Evolutionary conservation across 2,329 filamentous ascomycete species (phyloP).

Genomic region (Phaeophleospora eucalypticola): DNA sequence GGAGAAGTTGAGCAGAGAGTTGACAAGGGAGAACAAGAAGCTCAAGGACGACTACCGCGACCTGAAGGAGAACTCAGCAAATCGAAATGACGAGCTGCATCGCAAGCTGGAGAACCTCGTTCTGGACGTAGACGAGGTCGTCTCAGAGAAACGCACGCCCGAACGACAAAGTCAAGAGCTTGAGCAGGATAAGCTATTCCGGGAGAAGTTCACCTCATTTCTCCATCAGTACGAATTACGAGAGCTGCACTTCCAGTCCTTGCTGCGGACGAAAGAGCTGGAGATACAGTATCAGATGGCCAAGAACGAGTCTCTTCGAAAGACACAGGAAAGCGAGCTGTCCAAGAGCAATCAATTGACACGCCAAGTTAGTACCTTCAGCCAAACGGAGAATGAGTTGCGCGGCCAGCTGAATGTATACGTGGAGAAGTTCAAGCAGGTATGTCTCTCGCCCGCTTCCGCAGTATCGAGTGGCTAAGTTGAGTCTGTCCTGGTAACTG

Average conservation of each 20-base stretch:
- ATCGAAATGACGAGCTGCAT: constrained; percentile 77
- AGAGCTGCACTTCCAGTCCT: constrained; percentile 87
- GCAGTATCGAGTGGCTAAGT: background rate
- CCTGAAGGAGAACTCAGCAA: constrained; percentile 78
- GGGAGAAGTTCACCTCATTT: constrained; percentile 87
- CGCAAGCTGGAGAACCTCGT: constrained; percentile 77
- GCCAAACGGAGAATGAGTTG: constrained; percentile 90
- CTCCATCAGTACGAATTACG: constrained; percentile 95
- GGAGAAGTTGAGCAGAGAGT: constrained; percentile 89
- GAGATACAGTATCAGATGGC: constrained; percentile 91
- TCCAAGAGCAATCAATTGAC: constrained; percentile 80
- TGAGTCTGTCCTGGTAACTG: constrained; percentile 28
- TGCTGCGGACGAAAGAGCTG: constrained; percentile 89
- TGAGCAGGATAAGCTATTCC: constrained; percentile 78
- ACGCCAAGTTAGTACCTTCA: constrained; percentile 88
- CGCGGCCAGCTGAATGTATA: constrained; percentile 96
- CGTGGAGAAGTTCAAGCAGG: constrained; percentile 99
- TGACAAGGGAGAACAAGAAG: constrained; percentile 97
- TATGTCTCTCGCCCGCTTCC: constrained; percentile 42
- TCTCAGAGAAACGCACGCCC: constrained; percentile 77
- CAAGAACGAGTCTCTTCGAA: constrained; percentile 84
- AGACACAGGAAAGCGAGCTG: constrained; percentile 76
- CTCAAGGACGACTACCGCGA: constrained; percentile 91
- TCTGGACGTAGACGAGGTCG: constrained; percentile 80
- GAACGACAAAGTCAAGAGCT: constrained; percentile 77